phyloP scores from a whole-genome alignment of 441 rosid genomes.

The Erysimum pusillum region DNA sequence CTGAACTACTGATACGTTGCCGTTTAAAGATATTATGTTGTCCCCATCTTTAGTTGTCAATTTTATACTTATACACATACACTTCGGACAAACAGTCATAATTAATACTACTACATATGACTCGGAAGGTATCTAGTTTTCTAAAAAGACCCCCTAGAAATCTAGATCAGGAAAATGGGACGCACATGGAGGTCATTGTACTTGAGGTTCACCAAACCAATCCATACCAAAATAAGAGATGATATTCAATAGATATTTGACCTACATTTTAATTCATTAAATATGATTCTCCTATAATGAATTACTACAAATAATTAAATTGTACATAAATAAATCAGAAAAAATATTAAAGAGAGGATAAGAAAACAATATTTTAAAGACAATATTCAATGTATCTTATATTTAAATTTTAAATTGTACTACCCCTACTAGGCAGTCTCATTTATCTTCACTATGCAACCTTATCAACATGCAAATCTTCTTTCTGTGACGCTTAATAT shows the following conservation, averaged over 20 bases:
- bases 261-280: slow-evolving; percentile 9
- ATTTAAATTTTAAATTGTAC: too few species aligned
- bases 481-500: too few species aligned
- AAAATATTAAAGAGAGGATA: too few species aligned
- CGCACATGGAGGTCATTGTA: slow-evolving; percentile 38
- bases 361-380: too few species aligned
- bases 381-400: too few species aligned
- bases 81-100: slow-evolving; percentile 25
- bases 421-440: too few species aligned
- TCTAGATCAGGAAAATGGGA: slow-evolving; percentile 19
- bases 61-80: background rate
- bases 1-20: slow-evolving; percentile 33
- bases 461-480: too few species aligned
- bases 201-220: slow-evolving; percentile 23
- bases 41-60: slow-evolving; percentile 38
- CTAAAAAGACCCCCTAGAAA: background rate
- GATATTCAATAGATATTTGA: background rate
- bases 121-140: slow-evolving; percentile 19
- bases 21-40: slow-evolving; percentile 38
- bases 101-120: slow-evolving; percentile 21
- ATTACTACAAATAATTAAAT: background rate
- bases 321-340: background rate
- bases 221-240: background rate
- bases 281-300: background rate
- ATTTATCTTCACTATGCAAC: too few species aligned